These are phyloP conservation scores for Globisporangium lucens DNA, from an alignment of 352 stramenopile genomes.

Conservation along the genomic window DNA sequence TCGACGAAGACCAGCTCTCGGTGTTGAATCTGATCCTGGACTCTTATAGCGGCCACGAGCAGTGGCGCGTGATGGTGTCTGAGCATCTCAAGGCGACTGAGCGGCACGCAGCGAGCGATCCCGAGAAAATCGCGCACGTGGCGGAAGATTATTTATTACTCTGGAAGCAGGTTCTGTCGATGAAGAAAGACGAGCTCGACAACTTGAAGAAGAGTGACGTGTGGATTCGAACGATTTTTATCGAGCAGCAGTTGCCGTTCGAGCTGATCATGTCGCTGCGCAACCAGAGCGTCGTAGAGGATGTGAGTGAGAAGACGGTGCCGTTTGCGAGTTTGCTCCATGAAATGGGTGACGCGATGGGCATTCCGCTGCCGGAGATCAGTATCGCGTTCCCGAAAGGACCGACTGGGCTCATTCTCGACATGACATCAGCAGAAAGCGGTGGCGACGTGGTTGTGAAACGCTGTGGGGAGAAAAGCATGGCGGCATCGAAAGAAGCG, in stretches of 20 bases:
- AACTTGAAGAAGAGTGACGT: slow-evolving; percentile 53
- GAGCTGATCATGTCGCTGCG: slow-evolving; percentile 74
- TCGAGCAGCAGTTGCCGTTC: slow-evolving; percentile 74
- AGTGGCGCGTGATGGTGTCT: slow-evolving; percentile 68
- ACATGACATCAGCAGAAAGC: slow-evolving; percentile 23
- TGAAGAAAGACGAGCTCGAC: slow-evolving; percentile 69
- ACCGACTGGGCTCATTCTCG: slow-evolving; percentile 59
- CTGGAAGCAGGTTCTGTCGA: slow-evolving; percentile 61
- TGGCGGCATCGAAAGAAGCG: slow-evolving; percentile 56
- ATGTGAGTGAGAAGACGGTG: slow-evolving; percentile 30
- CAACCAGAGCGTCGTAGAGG: slow-evolving; percentile 63
- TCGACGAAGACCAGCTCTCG: slow-evolving; percentile 86
- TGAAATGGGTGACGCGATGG: slow-evolving; percentile 67
- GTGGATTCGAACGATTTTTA: slow-evolving; percentile 45
- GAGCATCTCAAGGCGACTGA: slow-evolving; percentile 69
- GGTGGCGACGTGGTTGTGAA: slow-evolving; percentile 45
- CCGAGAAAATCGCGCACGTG: slow-evolving; percentile 36
- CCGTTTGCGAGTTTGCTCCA: slow-evolving; percentile 55
- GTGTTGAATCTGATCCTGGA: slow-evolving; percentile 78
- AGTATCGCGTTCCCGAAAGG: slow-evolving; percentile 66
- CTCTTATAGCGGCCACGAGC: slow-evolving; percentile 61
- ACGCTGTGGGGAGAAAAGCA: slow-evolving; percentile 42
- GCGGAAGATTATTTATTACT: slow-evolving; percentile 65
- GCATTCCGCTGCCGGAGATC: slow-evolving; percentile 81
- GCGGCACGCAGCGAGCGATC: slow-evolving; percentile 38